Conservation (phyloP, 1,284 basidiomycete genomes). For the Fomitopsis palustris region DNA sequence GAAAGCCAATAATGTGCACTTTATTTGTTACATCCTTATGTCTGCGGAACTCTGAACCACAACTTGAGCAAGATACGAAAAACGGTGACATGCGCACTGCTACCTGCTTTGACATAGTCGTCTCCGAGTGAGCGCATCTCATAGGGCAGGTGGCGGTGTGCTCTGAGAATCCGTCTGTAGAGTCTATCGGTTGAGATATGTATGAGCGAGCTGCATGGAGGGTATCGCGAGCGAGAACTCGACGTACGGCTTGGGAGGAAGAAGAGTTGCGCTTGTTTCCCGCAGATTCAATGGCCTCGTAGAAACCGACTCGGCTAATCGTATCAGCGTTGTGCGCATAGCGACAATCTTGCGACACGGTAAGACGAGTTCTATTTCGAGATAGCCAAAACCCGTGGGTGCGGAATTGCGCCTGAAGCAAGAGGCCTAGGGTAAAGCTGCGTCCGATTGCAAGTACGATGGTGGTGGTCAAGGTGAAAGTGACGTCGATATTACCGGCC, state of each 20-base stretch:
- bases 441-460: no score
- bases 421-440: no score
- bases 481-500: no score
- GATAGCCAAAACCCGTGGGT: no score
- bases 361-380: no score
- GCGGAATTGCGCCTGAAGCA: no score
- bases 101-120: slow-evolving; percentile 83
- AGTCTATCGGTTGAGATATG: slow-evolving; percentile 45
- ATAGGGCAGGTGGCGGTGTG: slow-evolving; percentile 68
- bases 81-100: not conserved
- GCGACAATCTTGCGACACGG: not conserved
- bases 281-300: slow-evolving; percentile 60
- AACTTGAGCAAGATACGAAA: not conserved
- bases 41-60: slow-evolving; percentile 70
- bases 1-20: slow-evolving; percentile 86
- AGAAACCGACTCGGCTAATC: slow-evolving; percentile 64
- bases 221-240: not conserved
- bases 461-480: no score
- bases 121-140: slow-evolving; percentile 90
- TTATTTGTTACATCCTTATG: slow-evolving; percentile 82
- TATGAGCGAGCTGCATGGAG: not conserved
- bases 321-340: slow-evolving; percentile 48
- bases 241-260: slow-evolving; percentile 79
- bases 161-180: slow-evolving; percentile 77
- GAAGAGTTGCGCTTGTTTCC: slow-evolving; percentile 65